Base-by-base conservation (phyloP, 805 yeast species). In the Teunomyces atbi region DNA sequence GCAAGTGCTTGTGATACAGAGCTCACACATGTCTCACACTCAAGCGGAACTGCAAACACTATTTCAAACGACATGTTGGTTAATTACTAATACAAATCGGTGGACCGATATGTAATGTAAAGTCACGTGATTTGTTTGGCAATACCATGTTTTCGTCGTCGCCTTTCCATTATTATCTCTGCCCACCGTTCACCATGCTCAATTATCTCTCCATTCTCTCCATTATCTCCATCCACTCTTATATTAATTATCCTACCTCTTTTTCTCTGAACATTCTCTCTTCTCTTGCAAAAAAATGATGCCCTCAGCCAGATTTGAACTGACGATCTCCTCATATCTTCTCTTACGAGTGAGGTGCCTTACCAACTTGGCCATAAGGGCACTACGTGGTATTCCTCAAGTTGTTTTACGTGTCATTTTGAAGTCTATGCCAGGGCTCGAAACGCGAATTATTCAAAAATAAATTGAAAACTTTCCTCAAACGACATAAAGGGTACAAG, bases 1-100 rank as follows among this genome's bases (percentile, higher is more conserved):
- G 69, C 57, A 13, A 92, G 70, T 4, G 86, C 85, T 1, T 62
- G 53, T 11, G 71, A 58, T 3, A 90, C 83, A 2, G 83, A 75
- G 2, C 76, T 74, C 10, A 84, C 84, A 62, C 97, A 89, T 8
- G 78, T 68, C 27, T 82, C 71, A 61, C 97, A 92, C 50, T 84
- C 83, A 78, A 92, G 71, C 5, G 94, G 90, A 45, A 90, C 94
- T 10, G 94, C 91, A 64, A 87, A 90, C 6, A 86, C 89, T 4
- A 92, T 81, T 71, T 86, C 76, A 49, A 71, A 73, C 40, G 60
- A 42, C 19, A 28, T 21, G 7, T 44, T 41, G 43, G 45, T 41
- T 12, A 11, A 26, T 18, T 15, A n/a, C 28, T 21, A 18, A 26
- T 27, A 15, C n/a, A 18, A 16, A 12, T 29, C 15, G 29, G 8